Evolutionary conservation across 208 protist species (phyloP).

Genomic region (Wallacemonas rigidus): DNA sequence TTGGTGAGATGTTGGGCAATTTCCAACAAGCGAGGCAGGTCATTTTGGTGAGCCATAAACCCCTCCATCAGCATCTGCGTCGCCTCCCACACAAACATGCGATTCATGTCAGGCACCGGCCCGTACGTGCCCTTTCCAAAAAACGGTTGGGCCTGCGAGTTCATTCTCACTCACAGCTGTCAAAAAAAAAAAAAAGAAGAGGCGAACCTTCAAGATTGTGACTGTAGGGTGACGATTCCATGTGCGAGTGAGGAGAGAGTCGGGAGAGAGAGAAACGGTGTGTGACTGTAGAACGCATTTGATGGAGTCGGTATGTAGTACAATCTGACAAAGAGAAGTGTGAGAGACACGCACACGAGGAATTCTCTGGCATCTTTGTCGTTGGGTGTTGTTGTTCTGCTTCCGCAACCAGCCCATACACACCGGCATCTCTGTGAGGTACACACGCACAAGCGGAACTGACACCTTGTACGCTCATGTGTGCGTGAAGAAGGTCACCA

Average conservation of each 20-base stretch:
- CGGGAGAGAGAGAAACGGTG: too few species aligned
- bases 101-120: neutral
- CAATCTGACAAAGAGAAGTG: too few species aligned
- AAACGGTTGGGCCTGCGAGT: constrained; percentile 18
- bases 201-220: neutral
- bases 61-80: constrained; percentile 52
- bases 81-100: constrained; percentile 55
- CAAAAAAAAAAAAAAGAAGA: constrained; percentile 21
- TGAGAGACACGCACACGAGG: too few species aligned
- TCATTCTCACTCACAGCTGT: constrained; percentile 9
- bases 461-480: too few species aligned
- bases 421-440: too few species aligned
- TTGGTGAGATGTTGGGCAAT: constrained; percentile 46
- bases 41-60: constrained; percentile 32
- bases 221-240: constrained; percentile 2
- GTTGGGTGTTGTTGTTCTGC: too few species aligned
- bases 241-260: neutral
- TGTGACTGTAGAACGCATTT: too few species aligned
- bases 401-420: too few species aligned
- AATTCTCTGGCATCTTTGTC: too few species aligned
- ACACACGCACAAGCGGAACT: too few species aligned
- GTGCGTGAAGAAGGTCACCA: too few species aligned
- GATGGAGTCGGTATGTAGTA: too few species aligned
- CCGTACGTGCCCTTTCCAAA: constrained; percentile 26
- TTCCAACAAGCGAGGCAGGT: constrained; percentile 43